Base-by-base conservation (phyloP, 306 rosid genomes). In the Oemleria cerasiformis region DNA sequence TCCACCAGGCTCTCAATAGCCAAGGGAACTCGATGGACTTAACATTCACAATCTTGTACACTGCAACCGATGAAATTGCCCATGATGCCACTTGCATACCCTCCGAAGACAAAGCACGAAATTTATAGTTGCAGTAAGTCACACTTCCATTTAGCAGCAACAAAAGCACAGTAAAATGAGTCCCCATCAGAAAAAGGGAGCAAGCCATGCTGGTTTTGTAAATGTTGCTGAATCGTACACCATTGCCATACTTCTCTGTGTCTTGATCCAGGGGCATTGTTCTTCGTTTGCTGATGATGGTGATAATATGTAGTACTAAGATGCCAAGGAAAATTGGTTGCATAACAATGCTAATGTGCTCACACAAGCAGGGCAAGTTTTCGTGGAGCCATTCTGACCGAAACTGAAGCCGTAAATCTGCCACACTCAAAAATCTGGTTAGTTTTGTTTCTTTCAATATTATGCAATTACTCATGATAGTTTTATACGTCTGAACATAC, bases 1-100 rank as follows among this genome's bases (percentile, higher is more conserved):
- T 30, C 97, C 98, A 94, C 98, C 97, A 94, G 38, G 82, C 82
- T 74, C 98, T 84, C 54, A 94, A 74, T 65, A 85, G 42, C 97
- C 96, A 91, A 44, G 91, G 91, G 78, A 88, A 88, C 54, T 67
- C 72, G 44, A 73, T n/a, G 42, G 73, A 53, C 63, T 70, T 72
- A 71, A 57, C 50, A 38, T 45, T 85, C 66, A 82, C 70, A 34
- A 68, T 70, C 63, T 65, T 80, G 61, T 78, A 82, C 8, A 79
- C 81, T 42, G 87, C 77, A 55, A 78, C 7, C 4, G 86, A 53
- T 66, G 84, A 70, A 16, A 81, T 76, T 56, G 70, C 79, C 92
- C 92, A 94, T 57, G 86, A 80, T 38, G 86, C 17, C 53, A 83
- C 83, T 65, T 72, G 85, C 75, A 79, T 9, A 55, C 68, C 82